Evolutionary conservation across 2,329 filamentous ascomycete species (phyloP), one percentile per base, ranked within the genome.

Genomic region (Botrytis porri): DNA sequence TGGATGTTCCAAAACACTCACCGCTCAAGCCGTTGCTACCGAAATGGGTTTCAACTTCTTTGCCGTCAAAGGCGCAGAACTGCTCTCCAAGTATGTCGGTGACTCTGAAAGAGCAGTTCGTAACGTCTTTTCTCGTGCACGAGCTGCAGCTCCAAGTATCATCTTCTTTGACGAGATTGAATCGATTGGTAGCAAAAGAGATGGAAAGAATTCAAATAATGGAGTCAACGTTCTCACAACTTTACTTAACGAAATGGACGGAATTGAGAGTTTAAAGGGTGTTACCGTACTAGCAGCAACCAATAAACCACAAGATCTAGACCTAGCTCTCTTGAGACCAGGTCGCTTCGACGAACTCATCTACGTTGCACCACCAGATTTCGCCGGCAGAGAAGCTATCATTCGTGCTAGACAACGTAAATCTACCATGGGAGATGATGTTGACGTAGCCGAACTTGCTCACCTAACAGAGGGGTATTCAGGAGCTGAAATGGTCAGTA

Each of bases 161-260:
- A 94, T 98, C 78, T 98, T 98, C 86, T 97, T 98, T 77, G 95
- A 98, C 81, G 95, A 98, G 82, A 96, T 98, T 78, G 95, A 98
- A 83, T 90, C 93, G 7, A 95, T 98, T 75, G 86, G 82, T 66
- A 82, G 79, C 59, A 80, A 84, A 59, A 84, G 86, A 32, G 84
- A 85, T 70, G 85, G 85, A 39, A 85, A 85, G 5, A 81, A 82
- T 9, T 81, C 84, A 29, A 83, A 81, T 20, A 83, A 80, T 57
- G 88, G 91, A 1, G 86, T 97, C 65, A 96, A 98, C 80, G 93
- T 97, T 62, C 88, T 98, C 22, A 95, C 94, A 0, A 97, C 95
- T 2, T 84, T 98, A 41, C 87, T 98, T 8, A 97, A 94, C 74
- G 95, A 98, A 81, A 97, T 98, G 92, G 95, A 98, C 80, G 95